Percentiles rank a stretch among this genome's conserved stretches.
Conservation (phyloP, 2,329 filamentous ascomycete species). For the Fusarium guadeloupense region DNA sequence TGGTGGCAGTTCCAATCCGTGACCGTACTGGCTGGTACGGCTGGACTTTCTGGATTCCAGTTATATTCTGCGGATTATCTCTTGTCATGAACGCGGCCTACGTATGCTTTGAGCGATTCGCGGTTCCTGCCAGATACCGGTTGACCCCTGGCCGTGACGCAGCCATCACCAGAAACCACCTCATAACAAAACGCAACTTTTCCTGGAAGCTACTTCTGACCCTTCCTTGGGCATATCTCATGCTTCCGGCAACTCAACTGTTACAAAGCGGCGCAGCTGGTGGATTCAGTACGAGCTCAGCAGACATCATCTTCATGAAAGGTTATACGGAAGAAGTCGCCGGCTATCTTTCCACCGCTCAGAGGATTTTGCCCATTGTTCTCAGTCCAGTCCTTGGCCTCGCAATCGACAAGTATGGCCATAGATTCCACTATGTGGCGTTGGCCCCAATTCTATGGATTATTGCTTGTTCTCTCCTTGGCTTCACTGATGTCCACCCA, state of each 20-base stretch:
- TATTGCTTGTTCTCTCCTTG: conserved; percentile 32
- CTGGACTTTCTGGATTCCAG: conserved; percentile 40
- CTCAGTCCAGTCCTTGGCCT: conserved; percentile 28
- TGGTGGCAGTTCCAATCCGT: conserved; percentile 37
- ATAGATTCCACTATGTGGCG: conserved; percentile 38
- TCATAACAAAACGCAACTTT: conserved; percentile 13
- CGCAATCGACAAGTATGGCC: conserved; percentile 37
- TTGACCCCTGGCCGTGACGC: conserved; percentile 24
- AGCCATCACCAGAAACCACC: conserved; percentile 12
- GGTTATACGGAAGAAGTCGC: conserved; percentile 36
- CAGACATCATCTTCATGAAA: conserved; percentile 41
- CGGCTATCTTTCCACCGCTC: conserved; percentile 35
- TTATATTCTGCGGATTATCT: conserved; percentile 32
- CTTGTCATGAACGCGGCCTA: conserved; percentile 35
- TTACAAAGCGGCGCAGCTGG: conserved; percentile 35
- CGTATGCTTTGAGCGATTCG: conserved; percentile 32
- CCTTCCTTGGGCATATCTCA: conserved; percentile 36
- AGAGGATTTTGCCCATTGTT: conserved; percentile 34
- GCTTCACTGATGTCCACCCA: conserved; percentile 35
- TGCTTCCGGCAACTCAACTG: conserved; percentile 37
- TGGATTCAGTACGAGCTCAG: conserved; percentile 31
- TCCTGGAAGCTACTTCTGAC: conserved; percentile 30
- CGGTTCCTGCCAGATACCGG: conserved; percentile 10
- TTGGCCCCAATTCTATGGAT: conserved; percentile 35
- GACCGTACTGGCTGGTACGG: conserved; percentile 39